Percentiles rank a stretch among this genome's conserved stretches.
phyloP scores from a whole-genome alignment of 1,139 yeast genomes.

The Candida gigantensis region DNA sequence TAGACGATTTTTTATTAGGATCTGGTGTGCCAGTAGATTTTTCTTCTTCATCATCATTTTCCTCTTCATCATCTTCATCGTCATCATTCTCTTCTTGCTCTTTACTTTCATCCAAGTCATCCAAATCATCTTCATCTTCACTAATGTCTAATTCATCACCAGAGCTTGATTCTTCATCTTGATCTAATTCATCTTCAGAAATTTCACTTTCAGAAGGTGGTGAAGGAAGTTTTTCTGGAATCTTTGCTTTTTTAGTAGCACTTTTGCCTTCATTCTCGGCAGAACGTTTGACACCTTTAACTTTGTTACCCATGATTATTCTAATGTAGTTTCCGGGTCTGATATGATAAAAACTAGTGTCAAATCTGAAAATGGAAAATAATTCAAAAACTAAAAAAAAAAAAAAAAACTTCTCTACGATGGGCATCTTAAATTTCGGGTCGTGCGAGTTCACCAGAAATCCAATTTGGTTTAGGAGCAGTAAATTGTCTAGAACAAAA shows the following conservation, averaged over 20 bases:
- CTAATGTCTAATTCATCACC: slow-evolving; percentile 18
- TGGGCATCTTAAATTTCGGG: slow-evolving; percentile 7
- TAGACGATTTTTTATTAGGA: slow-evolving; percentile 53
- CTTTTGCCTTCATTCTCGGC: slow-evolving; percentile 19
- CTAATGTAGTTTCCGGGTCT: too few relatives aligned
- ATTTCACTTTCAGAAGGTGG: slow-evolving; percentile 18
- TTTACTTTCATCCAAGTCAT: slow-evolving; percentile 21
- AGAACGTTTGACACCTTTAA: slow-evolving; percentile 32
- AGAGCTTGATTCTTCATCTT: slow-evolving; percentile 13
- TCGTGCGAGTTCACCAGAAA: not conserved
- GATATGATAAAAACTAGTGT: too few relatives aligned
- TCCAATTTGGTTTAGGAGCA: too few relatives aligned
- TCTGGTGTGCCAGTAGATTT: slow-evolving; percentile 18
- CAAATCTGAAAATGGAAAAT: not conserved
- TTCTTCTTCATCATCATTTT: slow-evolving; percentile 13
- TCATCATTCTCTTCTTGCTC: slow-evolving; percentile 21
- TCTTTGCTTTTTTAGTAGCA: slow-evolving; percentile 31
- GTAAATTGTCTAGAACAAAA: too few relatives aligned
- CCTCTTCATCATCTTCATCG: slow-evolving; percentile 18
- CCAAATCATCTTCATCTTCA: slow-evolving; percentile 22
- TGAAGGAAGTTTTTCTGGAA: slow-evolving; percentile 17
- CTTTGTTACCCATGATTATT: slow-evolving; percentile 19
- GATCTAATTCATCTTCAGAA: slow-evolving; percentile 11
- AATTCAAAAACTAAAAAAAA: slow-evolving; percentile 2
- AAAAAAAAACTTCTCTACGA: slow-evolving; percentile 1